Base-by-base conservation (phyloP, 352 stramenopile genomes). In the Globisporangium ultimum region DNA sequence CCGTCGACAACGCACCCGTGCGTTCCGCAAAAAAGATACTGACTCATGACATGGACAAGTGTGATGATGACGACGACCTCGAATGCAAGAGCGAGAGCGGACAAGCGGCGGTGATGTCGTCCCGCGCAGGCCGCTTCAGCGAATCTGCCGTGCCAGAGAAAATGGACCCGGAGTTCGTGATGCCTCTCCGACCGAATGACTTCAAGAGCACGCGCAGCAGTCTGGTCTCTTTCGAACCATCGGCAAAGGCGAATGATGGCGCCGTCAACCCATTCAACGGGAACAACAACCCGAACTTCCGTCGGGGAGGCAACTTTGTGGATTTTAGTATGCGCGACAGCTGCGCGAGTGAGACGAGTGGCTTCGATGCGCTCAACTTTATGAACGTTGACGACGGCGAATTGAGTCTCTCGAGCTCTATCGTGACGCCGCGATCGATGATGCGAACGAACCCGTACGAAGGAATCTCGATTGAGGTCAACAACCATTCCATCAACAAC, bases 281-380 rank as follows among this genome's bases (percentile, higher is more conserved):
- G 21, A 52, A 52, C 22, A 70, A 73, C 22, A 65, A 61, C 15
- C 18, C 28, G 28, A 36, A 53, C n/a, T 53, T 51, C 15, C 57
- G 36, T 42, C n/a, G 58, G 9, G 58, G 51, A 38, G 63, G 74
- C 58, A 48, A 61, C 15, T 70, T 68, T 46, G 58, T 64, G 43
- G 58, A 64, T 34, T 58, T 59, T n/a, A 48, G 46, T 20, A 45
- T 62, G 18, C 70, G 76, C 14, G 78, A 88, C 52, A 86, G 76
- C 71, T 76, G 71, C 54, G 82, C 80, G 32, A 87, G 72, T 28
- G 81, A 89, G 22, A 84, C 28, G 5, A 36, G 68, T 51, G 82
- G 78, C 51, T 76, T 88, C 38, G 78, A 92, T 14, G 60, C 66
- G 38, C 64, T 88, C 36, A 70, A 85, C 51, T 89, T 83, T 58